These are phyloP conservation scores for Striga hermonthica DNA, from an alignment of 305 asterid species.

Conservation along the genomic window DNA sequence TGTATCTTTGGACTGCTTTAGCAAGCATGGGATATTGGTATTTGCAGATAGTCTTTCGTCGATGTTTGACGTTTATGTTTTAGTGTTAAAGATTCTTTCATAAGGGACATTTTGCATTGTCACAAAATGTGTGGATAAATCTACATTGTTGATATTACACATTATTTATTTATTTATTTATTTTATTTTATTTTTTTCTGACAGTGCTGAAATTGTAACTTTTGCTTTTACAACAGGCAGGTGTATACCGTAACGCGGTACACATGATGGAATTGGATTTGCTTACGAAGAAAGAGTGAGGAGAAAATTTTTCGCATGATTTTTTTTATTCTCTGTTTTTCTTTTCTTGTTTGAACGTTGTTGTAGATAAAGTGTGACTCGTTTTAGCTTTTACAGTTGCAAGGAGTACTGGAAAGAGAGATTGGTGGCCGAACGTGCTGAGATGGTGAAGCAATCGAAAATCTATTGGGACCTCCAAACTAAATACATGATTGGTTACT, in stretches of 20 bases:
- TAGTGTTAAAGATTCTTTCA: no score
- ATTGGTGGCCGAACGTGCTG: constrained; percentile 48
- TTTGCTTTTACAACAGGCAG: constrained; percentile 42
- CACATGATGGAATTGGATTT: constrained; percentile 67
- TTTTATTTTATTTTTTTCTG: neutral
- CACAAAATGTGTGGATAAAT: neutral
- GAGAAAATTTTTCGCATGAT: neutral
- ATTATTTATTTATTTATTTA: neutral
- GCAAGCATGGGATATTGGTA: neutral
- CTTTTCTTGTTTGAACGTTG: neutral
- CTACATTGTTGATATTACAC: neutral
- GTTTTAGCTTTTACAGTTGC: constrained; percentile 38
- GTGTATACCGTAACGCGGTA: constrained; percentile 56
- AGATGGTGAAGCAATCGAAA: constrained; percentile 70
- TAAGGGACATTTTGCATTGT: no score
- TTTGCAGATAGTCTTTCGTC: no score
- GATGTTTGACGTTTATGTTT: no score
- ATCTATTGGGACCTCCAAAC: constrained; percentile 65
- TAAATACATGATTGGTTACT: constrained; percentile 58
- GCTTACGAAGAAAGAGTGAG: constrained; percentile 72
- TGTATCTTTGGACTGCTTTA: neutral
- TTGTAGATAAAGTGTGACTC: neutral
- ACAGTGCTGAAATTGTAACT: neutral
- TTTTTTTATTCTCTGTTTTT: neutral
- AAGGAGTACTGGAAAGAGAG: constrained; percentile 80